A percentile compares a stretch with the other conserved stretches of the same genome.
Conservation (phyloP, 371 early-diverging fungal genomes). For the Actinomortierella ambigua region DNA sequence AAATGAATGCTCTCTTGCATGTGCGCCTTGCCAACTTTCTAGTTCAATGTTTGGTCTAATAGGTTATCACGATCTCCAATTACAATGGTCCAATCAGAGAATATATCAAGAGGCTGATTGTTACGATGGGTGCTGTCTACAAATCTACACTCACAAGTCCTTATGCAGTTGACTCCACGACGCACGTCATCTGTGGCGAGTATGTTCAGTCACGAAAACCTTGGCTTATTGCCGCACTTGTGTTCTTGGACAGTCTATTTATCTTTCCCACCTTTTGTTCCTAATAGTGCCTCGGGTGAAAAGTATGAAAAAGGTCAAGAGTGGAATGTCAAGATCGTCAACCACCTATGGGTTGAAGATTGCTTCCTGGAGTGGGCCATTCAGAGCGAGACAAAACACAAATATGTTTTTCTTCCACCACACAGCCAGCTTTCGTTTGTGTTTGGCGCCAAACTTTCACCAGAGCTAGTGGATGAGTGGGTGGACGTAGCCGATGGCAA, state of each 20-base stretch:
- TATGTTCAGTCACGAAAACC: conserved; percentile 40
- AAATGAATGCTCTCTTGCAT: conserved; percentile 35
- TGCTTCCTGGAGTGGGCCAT: conserved; percentile 64
- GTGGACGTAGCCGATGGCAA: conserved; percentile 1
- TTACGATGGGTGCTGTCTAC: conserved; percentile 67
- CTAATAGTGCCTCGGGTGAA: conserved; percentile 57
- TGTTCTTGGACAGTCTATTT: background rate
- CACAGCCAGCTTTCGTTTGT: conserved; percentile 25
- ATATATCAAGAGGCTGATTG: conserved; percentile 68
- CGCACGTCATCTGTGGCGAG: conserved; percentile 77
- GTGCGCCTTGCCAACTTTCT: conserved; percentile 52
- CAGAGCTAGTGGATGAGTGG: conserved; percentile 23
- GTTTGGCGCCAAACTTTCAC: conserved; percentile 31
- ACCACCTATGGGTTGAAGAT: conserved; percentile 91
- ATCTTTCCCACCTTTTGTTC: conserved; percentile 4
- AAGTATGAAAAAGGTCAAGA: conserved; percentile 68
- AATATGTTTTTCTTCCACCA: conserved; percentile 59
- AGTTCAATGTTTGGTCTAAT: background rate
- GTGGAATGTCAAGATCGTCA: conserved; percentile 74
- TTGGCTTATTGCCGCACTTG: conserved; percentile 1
- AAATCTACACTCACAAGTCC: conserved; percentile 58
- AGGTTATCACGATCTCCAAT: conserved; percentile 69
- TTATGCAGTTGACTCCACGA: conserved; percentile 45
- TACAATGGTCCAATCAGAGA: conserved; percentile 72
- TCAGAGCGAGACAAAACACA: conserved; percentile 56